A percentile compares a stretch with the other conserved stretches of the same genome.
Conservation (phyloP, 352 stramenopile species). For the Pythium monospermum region DNA sequence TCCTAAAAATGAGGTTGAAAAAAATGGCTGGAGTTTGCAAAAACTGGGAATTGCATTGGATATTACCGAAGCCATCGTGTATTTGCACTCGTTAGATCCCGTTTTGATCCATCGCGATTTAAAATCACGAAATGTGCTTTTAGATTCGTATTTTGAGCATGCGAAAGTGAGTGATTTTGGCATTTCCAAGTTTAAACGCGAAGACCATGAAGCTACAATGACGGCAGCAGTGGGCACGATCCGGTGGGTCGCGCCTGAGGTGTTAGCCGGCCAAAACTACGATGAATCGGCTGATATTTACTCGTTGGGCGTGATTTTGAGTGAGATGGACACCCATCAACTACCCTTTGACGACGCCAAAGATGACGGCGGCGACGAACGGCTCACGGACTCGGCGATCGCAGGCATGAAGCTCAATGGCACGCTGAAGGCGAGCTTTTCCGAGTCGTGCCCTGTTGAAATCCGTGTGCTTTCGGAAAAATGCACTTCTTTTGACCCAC, state of each 20-base stretch:
- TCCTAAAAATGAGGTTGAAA: neutral
- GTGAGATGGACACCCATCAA: conserved; percentile 17
- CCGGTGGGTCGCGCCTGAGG: conserved; percentile 17
- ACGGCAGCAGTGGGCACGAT: conserved; percentile 14
- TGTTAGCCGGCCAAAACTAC: conserved; percentile 11
- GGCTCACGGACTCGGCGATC: conserved; percentile 19
- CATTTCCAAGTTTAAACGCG: conserved; percentile 2
- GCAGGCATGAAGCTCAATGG: conserved; percentile 17
- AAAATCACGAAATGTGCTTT: conserved; percentile 10
- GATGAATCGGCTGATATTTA: conserved; percentile 18
- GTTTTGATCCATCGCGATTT: conserved; percentile 13
- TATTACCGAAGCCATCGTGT: conserved; percentile 20
- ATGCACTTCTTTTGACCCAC: conserved; percentile 23
- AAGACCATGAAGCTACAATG: conserved; percentile 16
- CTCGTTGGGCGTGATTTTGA: conserved; percentile 17
- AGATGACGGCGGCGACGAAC: conserved; percentile 7
- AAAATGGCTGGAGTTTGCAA: conserved; percentile 5
- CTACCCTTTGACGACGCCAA: conserved; percentile 12
- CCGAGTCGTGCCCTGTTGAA: conserved; percentile 20
- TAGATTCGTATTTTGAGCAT: neutral
- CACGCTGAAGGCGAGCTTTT: conserved; percentile 16
- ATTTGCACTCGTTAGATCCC: conserved; percentile 14
- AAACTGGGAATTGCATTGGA: conserved; percentile 11
- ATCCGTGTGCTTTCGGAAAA: conserved; percentile 17
- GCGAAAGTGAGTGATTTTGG: conserved; percentile 16